Conservation (phyloP, 1,139 yeast species). For the Geotrichum klebahnii region DNA sequence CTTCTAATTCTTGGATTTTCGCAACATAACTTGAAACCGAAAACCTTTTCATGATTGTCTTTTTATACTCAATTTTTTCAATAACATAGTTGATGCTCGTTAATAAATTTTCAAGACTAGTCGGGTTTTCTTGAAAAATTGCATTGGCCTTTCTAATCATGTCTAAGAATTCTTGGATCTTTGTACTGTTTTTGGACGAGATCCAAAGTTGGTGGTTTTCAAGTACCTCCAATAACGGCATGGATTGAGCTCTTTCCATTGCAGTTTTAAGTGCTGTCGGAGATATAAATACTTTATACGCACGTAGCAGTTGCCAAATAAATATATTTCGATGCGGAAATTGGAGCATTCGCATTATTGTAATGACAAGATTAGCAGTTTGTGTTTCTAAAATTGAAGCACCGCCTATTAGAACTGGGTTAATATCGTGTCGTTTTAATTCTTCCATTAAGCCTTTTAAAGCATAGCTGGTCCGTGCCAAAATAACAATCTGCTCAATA, state of each 20-base stretch:
- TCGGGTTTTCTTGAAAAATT: conserved; percentile 21
- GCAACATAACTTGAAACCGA: background rate
- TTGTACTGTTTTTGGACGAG: conserved; percentile 4
- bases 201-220: conserved; percentile 30
- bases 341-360: conserved; percentile 14
- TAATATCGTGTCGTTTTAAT: conserved; percentile 5
- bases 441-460: conserved; percentile 2
- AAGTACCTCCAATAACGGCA: conserved; percentile 36
- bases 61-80: conserved; percentile 13
- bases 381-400: conserved; percentile 15
- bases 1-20: conserved; percentile 1
- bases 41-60: background rate
- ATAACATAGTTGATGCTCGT: conserved; percentile 3
- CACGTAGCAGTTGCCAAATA: conserved; percentile 15
- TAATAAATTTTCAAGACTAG: conserved; percentile 6
- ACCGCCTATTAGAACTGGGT: conserved; percentile 16
- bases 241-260: conserved; percentile 3
- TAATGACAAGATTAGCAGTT: conserved; percentile 15
- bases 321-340: conserved; percentile 17
- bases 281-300: conserved; percentile 11
- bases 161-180: conserved; percentile 36
- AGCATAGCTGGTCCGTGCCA: conserved; percentile 13
- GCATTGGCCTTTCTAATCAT: conserved; percentile 38
- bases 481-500: conserved; percentile 15
- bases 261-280: conserved; percentile 5